These are phyloP conservation scores for Hypoxylon crocopeplum DNA, from an alignment of 495 filamentous ascomycete species.

Conservation along the genomic window DNA sequence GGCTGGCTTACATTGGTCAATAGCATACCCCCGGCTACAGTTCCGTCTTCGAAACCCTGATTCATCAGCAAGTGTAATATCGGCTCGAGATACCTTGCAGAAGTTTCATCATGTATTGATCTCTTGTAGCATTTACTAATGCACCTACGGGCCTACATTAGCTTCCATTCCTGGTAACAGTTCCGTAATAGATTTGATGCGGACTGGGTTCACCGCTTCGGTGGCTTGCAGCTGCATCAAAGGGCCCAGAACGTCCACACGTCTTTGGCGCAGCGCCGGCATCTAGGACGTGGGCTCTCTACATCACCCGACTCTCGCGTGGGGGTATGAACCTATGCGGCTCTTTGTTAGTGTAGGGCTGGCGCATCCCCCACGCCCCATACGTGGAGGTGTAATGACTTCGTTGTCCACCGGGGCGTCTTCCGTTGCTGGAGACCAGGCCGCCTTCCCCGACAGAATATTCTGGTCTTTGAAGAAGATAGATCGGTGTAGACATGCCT, in stretches of 20 bases:
- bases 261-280: neutral
- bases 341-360: neutral
- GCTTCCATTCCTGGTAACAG: neutral
- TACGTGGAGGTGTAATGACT: neutral
- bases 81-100: too few species aligned
- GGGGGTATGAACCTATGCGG: conserved; percentile 1
- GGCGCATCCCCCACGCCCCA: neutral
- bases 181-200: too few species aligned
- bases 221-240: neutral
- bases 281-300: neutral
- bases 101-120: too few species aligned
- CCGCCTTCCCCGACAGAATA: conserved; percentile 2
- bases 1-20: too few species aligned
- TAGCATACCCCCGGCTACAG: too few species aligned
- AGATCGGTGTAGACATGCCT: neutral
- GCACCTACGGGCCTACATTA: neutral
- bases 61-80: too few species aligned
- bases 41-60: too few species aligned
- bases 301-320: neutral
- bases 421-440: neutral
- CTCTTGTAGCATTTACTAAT: too few species aligned
- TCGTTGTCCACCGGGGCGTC: neutral
- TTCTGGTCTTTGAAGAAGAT: neutral
- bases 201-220: conserved; percentile 18
- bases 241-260: neutral